Base-by-base conservation (phyloP, 2,329 filamentous ascomycete genomes). In the Colletotrichum sp. region DNA sequence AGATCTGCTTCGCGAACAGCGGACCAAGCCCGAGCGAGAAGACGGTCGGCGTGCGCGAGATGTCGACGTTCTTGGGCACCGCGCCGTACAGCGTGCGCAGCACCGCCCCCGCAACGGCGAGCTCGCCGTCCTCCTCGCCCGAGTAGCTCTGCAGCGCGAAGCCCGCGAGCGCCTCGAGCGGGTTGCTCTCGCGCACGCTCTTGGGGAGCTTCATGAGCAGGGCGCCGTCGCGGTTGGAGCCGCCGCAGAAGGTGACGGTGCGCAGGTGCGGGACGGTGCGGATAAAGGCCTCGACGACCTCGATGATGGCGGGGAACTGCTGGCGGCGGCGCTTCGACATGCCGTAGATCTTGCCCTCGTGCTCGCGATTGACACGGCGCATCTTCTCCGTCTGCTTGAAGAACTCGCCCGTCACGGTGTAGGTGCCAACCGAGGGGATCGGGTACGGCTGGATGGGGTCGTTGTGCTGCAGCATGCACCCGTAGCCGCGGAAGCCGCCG, bases 401-500 rank as follows among this genome's bases (percentile, higher is more conserved):
- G 4, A 90, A 87, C 5, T 86, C 81, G 13, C 91, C 90, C 0
- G 89, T 84, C 2, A 93, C 94, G 10, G 88, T 91, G 84, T 97
- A 98, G 3, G 94, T 93, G 77, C 96, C 96, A 83, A 97, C 93
- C 24, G 94, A 93, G 0, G 95, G 92, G 30, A 98, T 94, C 0
- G 96, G 96, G 82, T 98, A 98, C 0, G 95, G 95, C 70, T 90
- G 87, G 59, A 95, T 90, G 7, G 88, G 85, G 80, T 96, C 94
- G 79, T 91, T 90, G 82, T 94, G 93, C 94, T 98, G 96, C 69
- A 98, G 89, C 81, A 98, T 92, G 84, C 95, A 98, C 8, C 96
- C 96, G 88, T 98, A 98, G 18, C 96, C 96, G 44, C 96, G 89
- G 82, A 98, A 98, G 0, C 96, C 96, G 28, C 96, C 96, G 59